Base-by-base conservation (phyloP, 257 asterid genomes). In the Misopates orontium region DNA sequence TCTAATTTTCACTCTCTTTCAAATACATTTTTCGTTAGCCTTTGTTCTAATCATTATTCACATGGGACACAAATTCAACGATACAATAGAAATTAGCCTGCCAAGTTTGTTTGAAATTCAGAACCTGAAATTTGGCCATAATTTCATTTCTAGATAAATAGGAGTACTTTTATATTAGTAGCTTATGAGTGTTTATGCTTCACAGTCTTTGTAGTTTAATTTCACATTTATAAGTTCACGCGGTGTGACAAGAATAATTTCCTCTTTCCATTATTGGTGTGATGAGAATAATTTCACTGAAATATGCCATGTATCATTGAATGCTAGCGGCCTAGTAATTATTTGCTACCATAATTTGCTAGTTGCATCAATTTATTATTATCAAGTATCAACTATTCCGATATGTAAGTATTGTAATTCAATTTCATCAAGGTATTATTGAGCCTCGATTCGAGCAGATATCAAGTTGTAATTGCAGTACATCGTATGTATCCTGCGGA, bases 401-500 rank as follows among this genome's bases (percentile, higher is more conserved):
- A 21, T 41, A 20, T 62, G 12, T 16, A 16, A 13, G 18, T 41
- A 36, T 36, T 36, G 17, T 44, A 62, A 62, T 9, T 36, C 36
- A 28, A 39, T 36, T 48, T 17, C 23, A n/a, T 1, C 40, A n/a
- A n/a, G 22, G 18, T 57, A 28, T 4, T 28, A 36, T 36, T 36
- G 42, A 36, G 42, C 19, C 58, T 47, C 48, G 28, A 28, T 5
- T 7, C 25, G 58, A 51, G 31, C 68, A 62, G 42, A 36, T 36
- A 28, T 17, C 68, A 63, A 25, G 21, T 62, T 31, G 55, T 19
- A 49, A 22, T n/a, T 41, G 57, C 18, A 49, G 56, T 62, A 24
- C 67, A 62, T 45, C 25, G 40, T 40, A 62, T 62, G 58, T 48
- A 21, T n/a, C 57, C 10, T 62, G 48, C 7, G 68, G 45, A 24